Conservation (phyloP, 2,329 filamentous ascomycete species). For the Pseudonectria foliicola region DNA sequence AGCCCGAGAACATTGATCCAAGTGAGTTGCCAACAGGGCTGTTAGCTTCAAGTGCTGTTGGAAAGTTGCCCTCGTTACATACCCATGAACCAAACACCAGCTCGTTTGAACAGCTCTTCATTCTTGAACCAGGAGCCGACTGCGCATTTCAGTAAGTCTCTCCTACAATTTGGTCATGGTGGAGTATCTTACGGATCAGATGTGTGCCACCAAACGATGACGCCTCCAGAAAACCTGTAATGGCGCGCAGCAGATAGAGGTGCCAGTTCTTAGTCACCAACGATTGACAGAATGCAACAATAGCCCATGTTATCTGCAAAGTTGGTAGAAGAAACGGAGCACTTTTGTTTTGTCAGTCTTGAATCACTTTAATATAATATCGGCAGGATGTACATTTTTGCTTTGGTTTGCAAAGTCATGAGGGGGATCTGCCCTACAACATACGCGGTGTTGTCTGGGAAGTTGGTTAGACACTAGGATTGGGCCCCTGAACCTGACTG, state of each 20-base stretch:
- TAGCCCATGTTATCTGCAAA: slow-evolving; percentile 17
- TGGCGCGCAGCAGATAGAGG: slow-evolving; percentile 16
- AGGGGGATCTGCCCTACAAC: slow-evolving; percentile 20
- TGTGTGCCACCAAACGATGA: slow-evolving; percentile 23
- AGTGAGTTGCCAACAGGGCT: slow-evolving; percentile 6
- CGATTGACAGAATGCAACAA: slow-evolving; percentile 21
- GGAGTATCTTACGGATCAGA: slow-evolving; percentile 17
- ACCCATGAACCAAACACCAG: slow-evolving; percentile 39
- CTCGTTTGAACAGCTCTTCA: slow-evolving; percentile 37
- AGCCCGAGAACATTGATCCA: slow-evolving; percentile 21
- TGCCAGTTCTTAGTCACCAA: slow-evolving; percentile 18
- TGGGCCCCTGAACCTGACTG: slow-evolving; percentile 12
- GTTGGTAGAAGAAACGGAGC: slow-evolving; percentile 17
- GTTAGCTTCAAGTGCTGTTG: too few relatives aligned
- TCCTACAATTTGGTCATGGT: not conserved
- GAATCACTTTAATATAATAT: not conserved
- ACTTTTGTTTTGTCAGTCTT: slow-evolving; percentile 5
- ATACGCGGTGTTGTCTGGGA: slow-evolving; percentile 33
- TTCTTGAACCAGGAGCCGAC: slow-evolving; percentile 17
- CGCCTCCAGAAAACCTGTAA: slow-evolving; percentile 19
- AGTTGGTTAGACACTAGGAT: not conserved
- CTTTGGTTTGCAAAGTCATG: slow-evolving; percentile 22
- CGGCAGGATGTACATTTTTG: slow-evolving; percentile 13
- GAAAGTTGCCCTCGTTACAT: not conserved
- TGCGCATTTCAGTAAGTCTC: not conserved